Percentiles rank a stretch among this genome's conserved stretches.
Conservation (phyloP, 352 stramenopile genomes). For the Phytophthora tentaculata region DNA sequence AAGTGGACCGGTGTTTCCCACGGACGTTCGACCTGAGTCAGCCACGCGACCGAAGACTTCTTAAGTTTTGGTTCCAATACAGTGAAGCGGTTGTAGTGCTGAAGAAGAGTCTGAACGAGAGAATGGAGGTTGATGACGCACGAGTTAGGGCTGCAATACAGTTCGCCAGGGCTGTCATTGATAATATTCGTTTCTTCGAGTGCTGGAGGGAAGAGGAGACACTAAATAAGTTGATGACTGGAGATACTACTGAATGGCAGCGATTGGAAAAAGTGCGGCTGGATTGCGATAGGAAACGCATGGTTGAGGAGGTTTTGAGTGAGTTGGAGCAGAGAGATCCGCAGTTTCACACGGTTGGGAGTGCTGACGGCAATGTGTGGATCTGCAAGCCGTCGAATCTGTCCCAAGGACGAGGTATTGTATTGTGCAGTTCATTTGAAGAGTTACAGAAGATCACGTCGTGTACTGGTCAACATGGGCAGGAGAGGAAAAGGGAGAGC, state of each 20-base stretch:
- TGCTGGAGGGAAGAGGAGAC: conserved; percentile 17
- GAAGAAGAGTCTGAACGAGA: conserved; percentile 26
- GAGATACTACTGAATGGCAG: not conserved
- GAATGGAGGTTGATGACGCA: not conserved
- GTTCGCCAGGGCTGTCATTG: not conserved
- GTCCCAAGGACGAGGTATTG: conserved; percentile 76
- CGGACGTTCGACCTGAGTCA: conserved; percentile 52
- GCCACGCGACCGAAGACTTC: conserved; percentile 9
- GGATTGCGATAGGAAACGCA: not conserved
- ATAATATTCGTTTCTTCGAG: conserved; percentile 9
- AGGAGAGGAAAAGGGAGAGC: not conserved
- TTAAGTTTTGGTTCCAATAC: conserved; percentile 61
- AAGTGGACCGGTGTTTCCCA: conserved; percentile 57
- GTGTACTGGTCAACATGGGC: not conserved
- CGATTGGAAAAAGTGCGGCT: not conserved
- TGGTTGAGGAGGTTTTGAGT: conserved; percentile 24
- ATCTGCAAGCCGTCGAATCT: conserved; percentile 84
- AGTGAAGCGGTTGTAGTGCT: conserved; percentile 48
- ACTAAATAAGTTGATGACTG: not conserved
- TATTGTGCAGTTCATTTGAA: conserved; percentile 48
- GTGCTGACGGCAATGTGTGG: conserved; percentile 56
- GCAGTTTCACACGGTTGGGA: conserved; percentile 49
- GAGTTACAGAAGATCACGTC: conserved; percentile 34
- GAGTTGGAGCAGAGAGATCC: conserved; percentile 40
- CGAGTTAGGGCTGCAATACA: conserved; percentile 13